phyloP scores from a whole-genome alignment of 495 filamentous ascomycete genomes.

The Tuber brumale region DNA sequence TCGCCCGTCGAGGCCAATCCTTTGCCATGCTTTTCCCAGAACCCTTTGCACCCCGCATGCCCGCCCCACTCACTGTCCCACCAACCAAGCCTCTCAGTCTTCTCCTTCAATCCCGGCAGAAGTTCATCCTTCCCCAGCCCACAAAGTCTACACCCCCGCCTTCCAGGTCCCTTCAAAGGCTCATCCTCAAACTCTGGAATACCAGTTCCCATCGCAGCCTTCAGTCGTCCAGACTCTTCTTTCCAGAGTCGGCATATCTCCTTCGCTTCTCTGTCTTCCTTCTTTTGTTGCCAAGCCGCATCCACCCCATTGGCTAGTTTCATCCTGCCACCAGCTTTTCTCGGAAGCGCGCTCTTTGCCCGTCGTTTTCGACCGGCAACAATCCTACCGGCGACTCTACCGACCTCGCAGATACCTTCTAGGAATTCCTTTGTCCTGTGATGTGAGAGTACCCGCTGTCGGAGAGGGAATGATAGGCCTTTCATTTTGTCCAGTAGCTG shows the following conservation, averaged over 20 bases:
- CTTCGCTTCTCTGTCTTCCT: conserved; percentile 79
- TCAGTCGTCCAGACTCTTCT: conserved; percentile 56
- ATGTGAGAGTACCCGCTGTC: conserved; percentile 55
- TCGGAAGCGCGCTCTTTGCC: conserved; percentile 64
- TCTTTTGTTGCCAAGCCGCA: conserved; percentile 56
- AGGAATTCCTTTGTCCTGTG: conserved; percentile 52
- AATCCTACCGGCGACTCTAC: conserved; percentile 66
- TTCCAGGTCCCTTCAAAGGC: conserved; percentile 54
- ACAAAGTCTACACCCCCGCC: conserved; percentile 79
- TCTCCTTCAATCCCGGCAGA: conserved; percentile 63
- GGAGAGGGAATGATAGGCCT: conserved; percentile 49
- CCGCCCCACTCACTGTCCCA: conserved; percentile 83
- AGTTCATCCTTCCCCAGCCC: conserved; percentile 82
- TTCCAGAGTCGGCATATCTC: conserved; percentile 72
- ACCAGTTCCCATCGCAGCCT: conserved; percentile 46
- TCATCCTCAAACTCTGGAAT: conserved; percentile 63
- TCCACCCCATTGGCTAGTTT: conserved; percentile 78
- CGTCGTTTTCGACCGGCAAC: conserved; percentile 78
- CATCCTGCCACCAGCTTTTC: conserved; percentile 66
- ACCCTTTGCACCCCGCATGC: conserved; percentile 69
- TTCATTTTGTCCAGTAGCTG: conserved; percentile 54
- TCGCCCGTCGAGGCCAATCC: conserved; percentile 1
- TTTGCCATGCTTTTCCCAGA: conserved; percentile 67
- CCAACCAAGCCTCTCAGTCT: conserved; percentile 87
- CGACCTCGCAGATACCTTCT: conserved; percentile 50